A percentile compares a stretch with the other conserved stretches of the same genome.
These are phyloP conservation scores for Xerocomellus intermedius DNA, from an alignment of 768 basidiomycete species.

Conservation along the genomic window DNA sequence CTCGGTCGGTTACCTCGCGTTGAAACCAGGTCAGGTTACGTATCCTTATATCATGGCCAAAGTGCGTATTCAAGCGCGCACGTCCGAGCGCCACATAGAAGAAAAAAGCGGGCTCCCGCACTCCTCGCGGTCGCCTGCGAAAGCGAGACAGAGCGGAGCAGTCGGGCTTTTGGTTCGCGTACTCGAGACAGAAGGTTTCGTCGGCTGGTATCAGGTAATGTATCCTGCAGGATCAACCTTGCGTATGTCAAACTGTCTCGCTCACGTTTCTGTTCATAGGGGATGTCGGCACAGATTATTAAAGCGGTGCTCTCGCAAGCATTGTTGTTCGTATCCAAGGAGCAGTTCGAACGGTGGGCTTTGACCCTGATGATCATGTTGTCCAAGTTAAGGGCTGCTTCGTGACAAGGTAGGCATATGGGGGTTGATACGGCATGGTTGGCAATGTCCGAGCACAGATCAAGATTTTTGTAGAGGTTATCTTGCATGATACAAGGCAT, in stretches of 20 bases:
- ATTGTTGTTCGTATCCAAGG: slow-evolving; percentile 94
- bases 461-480: not conserved
- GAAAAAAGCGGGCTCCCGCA: slow-evolving; percentile 24
- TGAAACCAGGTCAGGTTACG: slow-evolving; percentile 59
- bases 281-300: slow-evolving; percentile 93
- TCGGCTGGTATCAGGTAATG: slow-evolving; percentile 94
- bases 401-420: slow-evolving; percentile 1
- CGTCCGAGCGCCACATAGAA: slow-evolving; percentile 47
- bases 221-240: not conserved
- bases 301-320: slow-evolving; percentile 97
- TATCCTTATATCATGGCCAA: slow-evolving; percentile 98
- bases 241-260: not conserved
- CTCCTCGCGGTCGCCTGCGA: not conserved
- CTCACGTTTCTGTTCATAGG: slow-evolving; percentile 44
- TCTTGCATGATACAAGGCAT: not conserved
- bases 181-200: slow-evolving; percentile 71
- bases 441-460: not conserved
- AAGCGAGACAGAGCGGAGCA: slow-evolving; percentile 64
- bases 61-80: slow-evolving; percentile 89
- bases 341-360: slow-evolving; percentile 92
- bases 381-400: slow-evolving; percentile 29
- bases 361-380: slow-evolving; percentile 63
- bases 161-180: slow-evolving; percentile 72
- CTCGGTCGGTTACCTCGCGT: not conserved
- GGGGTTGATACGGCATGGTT: not conserved